phyloP scores from a whole-genome alignment of 1,284 basidiomycete species.

The Tranzscheliella williamsii region DNA sequence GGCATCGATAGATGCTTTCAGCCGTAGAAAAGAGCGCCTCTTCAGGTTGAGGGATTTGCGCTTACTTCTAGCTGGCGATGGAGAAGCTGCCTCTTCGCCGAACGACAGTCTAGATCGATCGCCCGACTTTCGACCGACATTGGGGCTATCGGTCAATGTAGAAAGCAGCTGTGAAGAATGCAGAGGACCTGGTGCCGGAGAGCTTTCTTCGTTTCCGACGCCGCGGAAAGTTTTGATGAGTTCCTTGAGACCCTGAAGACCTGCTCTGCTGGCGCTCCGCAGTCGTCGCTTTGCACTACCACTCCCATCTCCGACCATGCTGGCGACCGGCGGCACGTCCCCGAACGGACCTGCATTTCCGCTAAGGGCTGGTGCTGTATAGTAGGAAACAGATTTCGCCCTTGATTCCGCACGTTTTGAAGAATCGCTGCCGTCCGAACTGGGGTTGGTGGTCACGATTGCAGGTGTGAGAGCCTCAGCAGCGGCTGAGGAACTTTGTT shows the following conservation, averaged over 20 bases:
- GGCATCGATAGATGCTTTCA: conserved; percentile 19
- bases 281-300: conserved; percentile 37
- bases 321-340: conserved; percentile 1
- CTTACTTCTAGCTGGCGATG: conserved; percentile 13
- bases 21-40: conserved; percentile 28
- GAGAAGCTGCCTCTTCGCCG: conserved; percentile 3
- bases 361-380: background rate
- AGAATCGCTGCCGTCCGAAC: background rate
- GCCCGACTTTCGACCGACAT: background rate
- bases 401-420: background rate
- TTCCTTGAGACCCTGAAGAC: conserved; percentile 40
- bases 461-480: no score
- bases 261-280: conserved; percentile 42
- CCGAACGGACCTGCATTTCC: conserved; percentile 1
- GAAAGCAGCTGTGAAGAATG: no score
- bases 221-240: conserved; percentile 33
- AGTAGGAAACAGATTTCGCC: background rate
- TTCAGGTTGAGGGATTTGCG: conserved; percentile 27
- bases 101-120: conserved; percentile 4
- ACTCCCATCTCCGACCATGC: conserved; percentile 17
- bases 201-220: conserved; percentile 2
- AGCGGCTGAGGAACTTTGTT: no score
- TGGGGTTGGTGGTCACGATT: background rate
- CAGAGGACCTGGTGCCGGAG: no score
- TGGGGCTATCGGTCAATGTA: no score